Evolutionary conservation across 805 yeast genomes (phyloP), one percentile per base, ranked within the genome.

Genomic region (Teunomyces cretensis): DNA sequence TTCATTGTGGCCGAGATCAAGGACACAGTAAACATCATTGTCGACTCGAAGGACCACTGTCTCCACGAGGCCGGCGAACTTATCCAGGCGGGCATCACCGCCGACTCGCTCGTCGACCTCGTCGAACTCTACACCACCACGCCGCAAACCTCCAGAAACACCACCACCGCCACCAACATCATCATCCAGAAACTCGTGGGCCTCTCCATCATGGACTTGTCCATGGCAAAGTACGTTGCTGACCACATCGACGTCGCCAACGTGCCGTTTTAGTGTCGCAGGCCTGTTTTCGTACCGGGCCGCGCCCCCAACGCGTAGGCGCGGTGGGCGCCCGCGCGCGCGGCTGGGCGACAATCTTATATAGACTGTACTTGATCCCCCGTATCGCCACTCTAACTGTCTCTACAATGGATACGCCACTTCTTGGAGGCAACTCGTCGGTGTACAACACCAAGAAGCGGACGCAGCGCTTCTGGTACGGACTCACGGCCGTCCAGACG

Each of bases 1-100:
- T 62, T 76, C 32, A 64, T 79, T 9, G 53, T 57, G 3, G 44
- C 53, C 19, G 58, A 53, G 15, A 53, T 72, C 46, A 59, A 74
- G 13, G 48, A 51, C 1, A 52, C 63, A 5, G 72, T 73, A 2
- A 68, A 71, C 44, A 72, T 83, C 26, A 61, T 83, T 5, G 86
- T 83, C 2, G 89, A 83, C 53, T 81, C 88, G 0, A 67, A 65
- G 35, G 76, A 74, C 13, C 85, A 82, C 48, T 70, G 81, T 9
- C 55, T 79, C 17, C 62, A 63, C 3, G 89, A 83, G 61, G 83
- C 88, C 1, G 89, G 89, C 2, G 89, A 83, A 50, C 63, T 83
- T 42, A 75, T 81, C 39, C 76, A 74, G 53, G 68, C 74, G 37
- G 58, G 61, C 2, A 70, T 79, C 16, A 48, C 57, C 1, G 60